These are phyloP conservation scores for Syzygium oleosum DNA, from an alignment of 345 rosid genomes.

Conservation along the genomic window DNA sequence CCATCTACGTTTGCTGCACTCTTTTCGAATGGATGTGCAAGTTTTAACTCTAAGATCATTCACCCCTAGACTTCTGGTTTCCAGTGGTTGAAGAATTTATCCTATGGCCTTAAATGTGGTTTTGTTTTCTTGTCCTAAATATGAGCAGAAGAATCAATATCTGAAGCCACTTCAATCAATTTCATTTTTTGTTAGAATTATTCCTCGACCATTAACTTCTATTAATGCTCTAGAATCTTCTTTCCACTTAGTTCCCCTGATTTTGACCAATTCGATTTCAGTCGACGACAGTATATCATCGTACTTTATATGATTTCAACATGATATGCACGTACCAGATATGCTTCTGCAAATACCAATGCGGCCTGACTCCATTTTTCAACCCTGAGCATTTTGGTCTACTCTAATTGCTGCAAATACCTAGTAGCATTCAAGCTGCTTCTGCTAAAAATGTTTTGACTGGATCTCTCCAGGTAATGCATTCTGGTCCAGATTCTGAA, in stretches of 20 bases:
- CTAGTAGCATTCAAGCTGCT: background rate
- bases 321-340: background rate
- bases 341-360: background rate
- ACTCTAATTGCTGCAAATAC: background rate
- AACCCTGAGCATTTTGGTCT: background rate
- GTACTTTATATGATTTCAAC: background rate
- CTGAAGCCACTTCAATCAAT: background rate
- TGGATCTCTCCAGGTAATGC: background rate
- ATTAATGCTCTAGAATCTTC: background rate
- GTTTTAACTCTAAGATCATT: background rate
- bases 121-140: background rate
- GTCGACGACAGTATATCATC: background rate
- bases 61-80: background rate
- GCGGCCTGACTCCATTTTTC: background rate
- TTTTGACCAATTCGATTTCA: background rate
- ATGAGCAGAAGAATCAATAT: background rate
- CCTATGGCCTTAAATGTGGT: background rate
- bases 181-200: background rate
- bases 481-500: background rate
- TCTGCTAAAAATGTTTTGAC: background rate
- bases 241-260: background rate
- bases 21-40: background rate
- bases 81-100: background rate
- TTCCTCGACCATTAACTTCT: background rate
- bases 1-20: background rate